A percentile compares a stretch with the other conserved stretches of the same genome.
phyloP scores from a whole-genome alignment of 805 yeast genomes.

The Candida silvicultrix region DNA sequence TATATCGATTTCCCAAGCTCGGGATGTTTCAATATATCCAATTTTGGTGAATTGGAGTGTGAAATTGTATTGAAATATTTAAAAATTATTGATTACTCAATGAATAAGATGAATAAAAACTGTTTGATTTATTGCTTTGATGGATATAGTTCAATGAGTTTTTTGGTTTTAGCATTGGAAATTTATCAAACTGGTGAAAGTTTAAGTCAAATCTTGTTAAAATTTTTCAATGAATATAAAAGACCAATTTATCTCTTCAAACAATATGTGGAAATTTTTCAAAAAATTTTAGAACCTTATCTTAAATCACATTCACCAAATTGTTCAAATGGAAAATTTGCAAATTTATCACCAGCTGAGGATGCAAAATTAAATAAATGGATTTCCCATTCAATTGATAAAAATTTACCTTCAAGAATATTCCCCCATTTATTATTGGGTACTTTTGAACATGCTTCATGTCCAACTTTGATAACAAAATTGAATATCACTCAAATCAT shows the following conservation, averaged over 20 bases:
- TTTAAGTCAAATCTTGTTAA: background rate
- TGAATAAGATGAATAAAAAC: background rate
- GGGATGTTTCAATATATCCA: background rate
- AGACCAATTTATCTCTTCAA: background rate
- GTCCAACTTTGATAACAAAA: slow-evolving; percentile 48
- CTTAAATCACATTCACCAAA: background rate
- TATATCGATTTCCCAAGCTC: background rate
- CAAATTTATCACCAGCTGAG: background rate
- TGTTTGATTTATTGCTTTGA: background rate
- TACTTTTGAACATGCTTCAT: slow-evolving; percentile 69
- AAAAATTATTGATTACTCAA: background rate
- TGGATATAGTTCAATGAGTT: background rate
- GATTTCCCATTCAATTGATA: background rate
- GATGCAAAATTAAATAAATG: background rate
- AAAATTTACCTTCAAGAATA: slow-evolving; percentile 61
- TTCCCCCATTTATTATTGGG: slow-evolving; percentile 78
- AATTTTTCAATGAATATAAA: background rate
- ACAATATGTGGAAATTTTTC: background rate
- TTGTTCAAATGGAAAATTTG: background rate
- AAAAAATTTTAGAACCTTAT: background rate
- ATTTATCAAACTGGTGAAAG: background rate
- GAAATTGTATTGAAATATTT: background rate
- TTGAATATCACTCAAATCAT: slow-evolving; percentile 65
- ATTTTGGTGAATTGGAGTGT: background rate
- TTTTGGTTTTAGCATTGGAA: background rate